phyloP scores from a whole-genome alignment of 2,329 filamentous ascomycete species.

The Elsinoe batatas region DNA sequence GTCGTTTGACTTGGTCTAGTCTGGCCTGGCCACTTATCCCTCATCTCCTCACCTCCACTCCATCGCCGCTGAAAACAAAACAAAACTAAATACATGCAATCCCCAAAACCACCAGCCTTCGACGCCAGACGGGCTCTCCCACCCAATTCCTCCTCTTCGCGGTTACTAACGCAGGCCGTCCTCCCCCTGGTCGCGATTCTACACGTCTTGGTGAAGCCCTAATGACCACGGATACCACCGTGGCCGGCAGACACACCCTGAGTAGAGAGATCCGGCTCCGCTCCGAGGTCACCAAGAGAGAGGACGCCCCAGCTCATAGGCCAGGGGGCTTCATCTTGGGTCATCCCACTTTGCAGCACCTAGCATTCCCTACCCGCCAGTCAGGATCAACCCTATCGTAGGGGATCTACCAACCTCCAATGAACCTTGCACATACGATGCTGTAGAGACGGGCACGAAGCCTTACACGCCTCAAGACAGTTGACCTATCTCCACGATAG shows the following conservation, averaged over 20 bases:
- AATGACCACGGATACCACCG: background rate
- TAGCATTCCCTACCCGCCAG: background rate
- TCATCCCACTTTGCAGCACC: background rate
- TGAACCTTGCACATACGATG: background rate
- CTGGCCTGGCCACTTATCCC: no score
- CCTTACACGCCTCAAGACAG: background rate
- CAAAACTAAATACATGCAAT: background rate
- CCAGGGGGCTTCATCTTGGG: background rate
- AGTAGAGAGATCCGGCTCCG: background rate
- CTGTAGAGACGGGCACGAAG: background rate
- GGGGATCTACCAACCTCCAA: background rate
- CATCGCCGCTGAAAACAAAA: background rate
- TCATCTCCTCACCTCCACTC: background rate
- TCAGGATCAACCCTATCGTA: background rate
- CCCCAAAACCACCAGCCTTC: background rate
- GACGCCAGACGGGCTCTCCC: background rate
- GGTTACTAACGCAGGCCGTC: background rate
- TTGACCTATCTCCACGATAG: background rate
- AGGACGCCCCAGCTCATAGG: constrained; percentile 1
- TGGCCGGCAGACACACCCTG: background rate
- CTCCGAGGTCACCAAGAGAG: background rate
- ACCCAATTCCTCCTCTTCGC: background rate
- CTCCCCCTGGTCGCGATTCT: background rate
- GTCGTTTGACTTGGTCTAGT: background rate
- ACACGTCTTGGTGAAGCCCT: background rate